These are phyloP conservation scores for Musa troglodytarum DNA, from an alignment of 176 grass and related monocot genomes.

Conservation along the genomic window DNA sequence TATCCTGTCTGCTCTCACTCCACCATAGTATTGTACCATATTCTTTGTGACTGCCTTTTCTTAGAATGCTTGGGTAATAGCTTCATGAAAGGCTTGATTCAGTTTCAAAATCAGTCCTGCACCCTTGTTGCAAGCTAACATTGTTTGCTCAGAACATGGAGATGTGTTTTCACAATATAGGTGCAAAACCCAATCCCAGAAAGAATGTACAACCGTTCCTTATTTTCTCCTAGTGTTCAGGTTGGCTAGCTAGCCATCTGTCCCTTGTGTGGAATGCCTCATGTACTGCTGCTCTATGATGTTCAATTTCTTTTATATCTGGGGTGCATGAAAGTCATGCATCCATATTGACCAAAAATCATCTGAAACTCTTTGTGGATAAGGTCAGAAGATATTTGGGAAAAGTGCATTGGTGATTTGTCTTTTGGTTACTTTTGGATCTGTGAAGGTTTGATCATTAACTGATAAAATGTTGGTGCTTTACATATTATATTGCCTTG, in stretches of 20 bases:
- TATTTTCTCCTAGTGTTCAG: too few relatives aligned
- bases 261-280: neutral
- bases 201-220: too few relatives aligned
- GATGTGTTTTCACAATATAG: neutral
- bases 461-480: neutral
- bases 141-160: neutral
- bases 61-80: neutral
- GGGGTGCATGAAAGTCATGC: neutral
- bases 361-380: neutral
- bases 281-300: neutral
- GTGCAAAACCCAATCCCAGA: too few relatives aligned
- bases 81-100: neutral
- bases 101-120: neutral
- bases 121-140: neutral
- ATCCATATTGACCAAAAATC: neutral
- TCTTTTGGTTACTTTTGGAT: neutral
- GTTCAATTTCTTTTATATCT: too few relatives aligned
- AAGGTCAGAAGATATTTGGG: neutral
- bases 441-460: neutral
- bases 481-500: neutral
- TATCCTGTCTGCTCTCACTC: too few relatives aligned
- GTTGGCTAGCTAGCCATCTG: neutral
- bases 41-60: neutral
- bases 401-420: neutral
- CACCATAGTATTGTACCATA: too few relatives aligned